Evolutionary conservation across 2,329 filamentous ascomycete species (phyloP).

Genomic region (Ilyonectria sp.): DNA sequence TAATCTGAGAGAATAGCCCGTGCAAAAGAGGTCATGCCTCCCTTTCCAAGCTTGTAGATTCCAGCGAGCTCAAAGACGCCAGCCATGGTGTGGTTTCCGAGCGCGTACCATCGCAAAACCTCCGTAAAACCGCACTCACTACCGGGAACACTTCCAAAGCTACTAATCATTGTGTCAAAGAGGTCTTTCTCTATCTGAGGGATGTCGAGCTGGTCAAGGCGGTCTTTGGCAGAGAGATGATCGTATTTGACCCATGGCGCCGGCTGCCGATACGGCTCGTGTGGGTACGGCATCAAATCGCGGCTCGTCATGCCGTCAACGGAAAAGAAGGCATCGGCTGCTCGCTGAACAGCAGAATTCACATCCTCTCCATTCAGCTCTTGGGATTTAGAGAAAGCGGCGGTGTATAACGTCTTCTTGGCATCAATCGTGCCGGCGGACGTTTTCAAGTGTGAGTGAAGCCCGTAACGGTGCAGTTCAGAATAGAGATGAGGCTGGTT

Average conservation of each 20-base stretch:
- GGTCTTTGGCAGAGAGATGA: slow-evolving; percentile 46
- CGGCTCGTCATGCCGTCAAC: slow-evolving; percentile 50
- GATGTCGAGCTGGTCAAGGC: slow-evolving; percentile 48
- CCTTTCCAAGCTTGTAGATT: slow-evolving; percentile 37
- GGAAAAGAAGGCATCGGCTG: slow-evolving; percentile 49
- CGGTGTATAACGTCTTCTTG: slow-evolving; percentile 26
- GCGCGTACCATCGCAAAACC: slow-evolving; percentile 39
- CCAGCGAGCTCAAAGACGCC: slow-evolving; percentile 28
- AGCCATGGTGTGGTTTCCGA: slow-evolving; percentile 32
- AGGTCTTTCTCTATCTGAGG: slow-evolving; percentile 36
- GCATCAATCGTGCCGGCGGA: slow-evolving; percentile 27
- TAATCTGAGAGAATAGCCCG: slow-evolving; percentile 22
- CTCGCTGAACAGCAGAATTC: slow-evolving; percentile 13
- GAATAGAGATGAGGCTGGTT: slow-evolving; percentile 39
- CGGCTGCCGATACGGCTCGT: slow-evolving; percentile 49
- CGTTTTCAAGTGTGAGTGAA: slow-evolving; percentile 38
- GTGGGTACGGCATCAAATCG: slow-evolving; percentile 54
- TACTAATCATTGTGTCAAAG: slow-evolving; percentile 34
- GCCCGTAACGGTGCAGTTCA: slow-evolving; percentile 35
- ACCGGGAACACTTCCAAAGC: slow-evolving; percentile 29
- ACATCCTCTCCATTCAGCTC: slow-evolving; percentile 13
- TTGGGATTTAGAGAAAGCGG: neutral
- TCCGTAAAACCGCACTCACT: slow-evolving; percentile 29
- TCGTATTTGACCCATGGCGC: slow-evolving; percentile 46
- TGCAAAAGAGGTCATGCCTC: slow-evolving; percentile 38